Conservation (phyloP, 148 eudicot genomes). For the Polygonum maritimum region DNA sequence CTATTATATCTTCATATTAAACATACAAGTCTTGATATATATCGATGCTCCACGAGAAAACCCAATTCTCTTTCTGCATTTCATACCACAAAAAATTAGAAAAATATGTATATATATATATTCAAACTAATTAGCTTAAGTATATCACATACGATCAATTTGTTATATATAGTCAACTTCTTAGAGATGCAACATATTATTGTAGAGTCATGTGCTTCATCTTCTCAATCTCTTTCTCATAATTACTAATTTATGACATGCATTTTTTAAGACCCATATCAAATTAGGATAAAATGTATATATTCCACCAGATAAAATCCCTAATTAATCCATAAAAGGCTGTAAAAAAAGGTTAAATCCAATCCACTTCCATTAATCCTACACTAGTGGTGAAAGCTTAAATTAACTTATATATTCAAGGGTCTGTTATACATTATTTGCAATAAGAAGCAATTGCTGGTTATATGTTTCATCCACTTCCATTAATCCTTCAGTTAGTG, state of each 20-base stretch:
- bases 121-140: not conserved
- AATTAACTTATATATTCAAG: too few relatives aligned
- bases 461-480: too few relatives aligned
- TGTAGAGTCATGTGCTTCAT: slow-evolving; percentile 97
- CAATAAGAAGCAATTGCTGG: too few relatives aligned
- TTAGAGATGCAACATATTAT: slow-evolving; percentile 79
- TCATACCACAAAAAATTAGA: not conserved
- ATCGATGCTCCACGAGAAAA: slow-evolving; percentile 95
- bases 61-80: slow-evolving; percentile 81
- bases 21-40: too few relatives aligned
- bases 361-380: not conserved
- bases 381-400: too few relatives aligned
- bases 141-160: not conserved
- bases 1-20: too few relatives aligned
- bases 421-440: too few relatives aligned
- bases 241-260: slow-evolving; percentile 60
- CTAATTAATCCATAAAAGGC: not conserved
- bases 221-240: slow-evolving; percentile 84
- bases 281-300: not conserved
- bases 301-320: not conserved
- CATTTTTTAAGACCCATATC: not conserved
- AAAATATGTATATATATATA: not conserved
- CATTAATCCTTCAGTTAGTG: too few relatives aligned
- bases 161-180: slow-evolving; percentile 38
- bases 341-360: not conserved